These are phyloP conservation scores for Neocucurbitaria cava DNA, from an alignment of 2,329 filamentous ascomycete species.

Conservation along the genomic window DNA sequence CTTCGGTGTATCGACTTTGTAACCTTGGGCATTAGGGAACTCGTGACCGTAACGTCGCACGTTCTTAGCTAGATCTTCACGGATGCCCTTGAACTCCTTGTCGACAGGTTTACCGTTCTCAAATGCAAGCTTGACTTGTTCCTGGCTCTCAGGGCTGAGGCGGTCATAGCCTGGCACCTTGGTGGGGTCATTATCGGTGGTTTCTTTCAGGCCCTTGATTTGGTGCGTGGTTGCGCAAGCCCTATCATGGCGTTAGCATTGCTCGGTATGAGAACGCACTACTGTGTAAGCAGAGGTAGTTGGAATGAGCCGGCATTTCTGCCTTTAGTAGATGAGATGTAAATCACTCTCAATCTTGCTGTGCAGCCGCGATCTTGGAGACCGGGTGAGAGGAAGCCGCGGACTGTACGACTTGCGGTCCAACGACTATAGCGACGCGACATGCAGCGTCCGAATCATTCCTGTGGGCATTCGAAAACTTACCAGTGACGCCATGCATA, in stretches of 20 bases:
- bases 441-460: no score
- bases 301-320: not conserved
- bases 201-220: constrained; percentile 67
- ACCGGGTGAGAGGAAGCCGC: not conserved
- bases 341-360: not conserved
- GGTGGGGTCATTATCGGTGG: constrained; percentile 64
- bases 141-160: constrained; percentile 69
- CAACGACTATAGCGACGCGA: not conserved
- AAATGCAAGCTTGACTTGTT: constrained; percentile 75
- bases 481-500: constrained; percentile 82
- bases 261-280: not conserved
- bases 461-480: constrained; percentile 29
- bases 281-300: not conserved
- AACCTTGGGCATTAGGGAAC: constrained; percentile 18
- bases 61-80: constrained; percentile 62
- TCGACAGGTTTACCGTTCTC: constrained; percentile 77
- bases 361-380: not conserved
- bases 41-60: constrained; percentile 7
- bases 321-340: not conserved
- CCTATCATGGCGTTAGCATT: constrained; percentile 58
- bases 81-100: constrained; percentile 75
- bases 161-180: constrained; percentile 80
- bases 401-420: not conserved
- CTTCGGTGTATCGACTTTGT: constrained; percentile 24
- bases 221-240: constrained; percentile 83